Base-by-base conservation (phyloP, 164 flowering plant species). In the Echeveria elegans region DNA sequence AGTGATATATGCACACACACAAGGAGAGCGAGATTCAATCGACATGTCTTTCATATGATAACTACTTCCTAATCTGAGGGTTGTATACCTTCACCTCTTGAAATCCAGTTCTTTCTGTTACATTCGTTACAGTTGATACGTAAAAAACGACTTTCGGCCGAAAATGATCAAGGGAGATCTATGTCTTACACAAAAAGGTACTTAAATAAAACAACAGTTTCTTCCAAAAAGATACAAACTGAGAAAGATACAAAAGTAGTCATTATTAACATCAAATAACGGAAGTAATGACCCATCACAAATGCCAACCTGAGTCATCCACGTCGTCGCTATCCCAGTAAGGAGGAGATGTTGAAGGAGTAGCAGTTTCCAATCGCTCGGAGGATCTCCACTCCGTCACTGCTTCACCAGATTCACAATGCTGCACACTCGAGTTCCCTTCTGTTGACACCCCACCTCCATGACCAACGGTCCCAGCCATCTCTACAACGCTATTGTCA, bases 351-450 rank as follows among this genome's bases (percentile, higher is more conserved):
- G 89, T 83, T 1, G 85, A 83, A 23, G 87, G 80, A 32, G 73
- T 78, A 34, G 88, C 87, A 79, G 78, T 85, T 58, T 85, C 94
- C 74, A 86, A 80, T 73, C 82, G 90, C 75, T 83, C 94, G 21
- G 79, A 81, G 19, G 90, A 88, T 75, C 89, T 73, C 90, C 90
- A 88, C 71, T 86, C 90, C 1, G 86, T 82, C 69, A 83, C 70
- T 63, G 86, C 83, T 74, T 85, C 90, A 28, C 85, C 78, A 26
- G 84, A 81, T 43, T 80, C 82, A 45, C 78, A 77, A 30, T 75
- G 74, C 60, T 86, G 87, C 71, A 75, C 82, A 64, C 73, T 80
- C 32, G 81, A 82, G 71, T 74, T 75, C 23, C 82, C 86, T 71
- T 80, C 86, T 50, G 69, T 34, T 34, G 37, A 34, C 3, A 34